phyloP scores from a whole-genome alignment of 805 yeast genomes.

The Wickerhamomyces silvicola region DNA sequence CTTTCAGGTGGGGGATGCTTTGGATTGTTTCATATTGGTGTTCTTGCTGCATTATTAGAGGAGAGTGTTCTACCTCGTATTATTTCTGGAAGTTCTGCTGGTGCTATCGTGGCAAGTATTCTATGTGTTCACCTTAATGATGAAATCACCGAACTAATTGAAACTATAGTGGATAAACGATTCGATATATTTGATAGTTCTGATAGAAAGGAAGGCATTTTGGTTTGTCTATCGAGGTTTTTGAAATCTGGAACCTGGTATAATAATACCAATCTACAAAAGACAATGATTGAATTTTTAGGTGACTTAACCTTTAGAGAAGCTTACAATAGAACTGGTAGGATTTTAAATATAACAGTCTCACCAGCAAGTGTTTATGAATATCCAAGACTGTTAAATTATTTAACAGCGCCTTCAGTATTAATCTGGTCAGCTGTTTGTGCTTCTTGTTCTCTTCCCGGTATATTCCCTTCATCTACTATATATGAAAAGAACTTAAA shows the following conservation, averaged over 20 bases:
- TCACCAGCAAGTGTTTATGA: constrained; percentile 89
- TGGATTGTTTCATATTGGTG: constrained; percentile 91
- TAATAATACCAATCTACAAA: constrained; percentile 63
- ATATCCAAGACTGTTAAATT: constrained; percentile 77
- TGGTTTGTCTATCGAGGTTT: constrained; percentile 49
- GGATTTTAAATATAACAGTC: constrained; percentile 89
- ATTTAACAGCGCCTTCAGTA: constrained; percentile 76
- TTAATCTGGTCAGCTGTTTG: constrained; percentile 85
- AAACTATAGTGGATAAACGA: constrained; percentile 34
- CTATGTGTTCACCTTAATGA: constrained; percentile 74
- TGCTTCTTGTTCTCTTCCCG: constrained; percentile 92
- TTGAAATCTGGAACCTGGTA: constrained; percentile 87
- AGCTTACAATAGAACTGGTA: constrained; percentile 89
- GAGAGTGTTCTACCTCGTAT: constrained; percentile 75
- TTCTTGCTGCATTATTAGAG: constrained; percentile 70
- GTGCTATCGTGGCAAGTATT: constrained; percentile 88
- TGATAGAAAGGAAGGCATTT: constrained; percentile 33
- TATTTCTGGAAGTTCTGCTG: constrained; percentile 92
- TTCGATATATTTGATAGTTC: constrained; percentile 44
- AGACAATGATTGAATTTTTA: constrained; percentile 69
- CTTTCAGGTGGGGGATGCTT: constrained; percentile 94
- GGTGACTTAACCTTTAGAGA: constrained; percentile 93
- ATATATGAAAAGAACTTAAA: constrained; percentile 75
- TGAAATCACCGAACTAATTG: constrained; percentile 55
- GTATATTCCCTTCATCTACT: constrained; percentile 80